Conservation (phyloP, 441 rosid species). For the Pelargonium citronellum region DNA sequence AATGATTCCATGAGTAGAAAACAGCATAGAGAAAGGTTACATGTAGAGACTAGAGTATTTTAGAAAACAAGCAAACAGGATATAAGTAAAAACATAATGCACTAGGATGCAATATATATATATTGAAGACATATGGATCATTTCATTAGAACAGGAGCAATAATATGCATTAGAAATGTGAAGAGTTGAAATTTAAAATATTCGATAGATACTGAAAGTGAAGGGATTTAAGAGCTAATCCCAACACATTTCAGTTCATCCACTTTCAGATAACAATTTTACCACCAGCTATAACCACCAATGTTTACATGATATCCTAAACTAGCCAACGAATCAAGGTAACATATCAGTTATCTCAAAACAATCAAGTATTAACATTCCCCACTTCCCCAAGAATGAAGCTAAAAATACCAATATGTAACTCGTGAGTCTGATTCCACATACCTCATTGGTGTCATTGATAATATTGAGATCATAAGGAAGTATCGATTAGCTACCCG, state of each 20-base stretch:
- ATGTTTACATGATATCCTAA: background rate
- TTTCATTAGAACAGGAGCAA: background rate
- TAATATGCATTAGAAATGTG: background rate
- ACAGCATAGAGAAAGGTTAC: background rate
- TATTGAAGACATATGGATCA: background rate
- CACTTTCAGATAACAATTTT: background rate
- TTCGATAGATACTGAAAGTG: background rate
- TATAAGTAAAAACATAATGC: background rate
- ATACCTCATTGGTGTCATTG: slow-evolving; percentile 94
- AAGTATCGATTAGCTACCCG: slow-evolving; percentile 97
- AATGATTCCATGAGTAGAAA: background rate
- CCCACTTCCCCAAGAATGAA: slow-evolving; percentile 2
- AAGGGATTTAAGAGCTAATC: background rate
- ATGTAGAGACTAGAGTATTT: background rate
- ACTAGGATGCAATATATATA: background rate
- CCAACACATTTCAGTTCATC: background rate
- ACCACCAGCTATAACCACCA: background rate
- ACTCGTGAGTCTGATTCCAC: slow-evolving; percentile 2
- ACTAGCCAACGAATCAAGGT: background rate
- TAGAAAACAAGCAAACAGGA: slow-evolving; percentile 4
- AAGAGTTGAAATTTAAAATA: background rate
- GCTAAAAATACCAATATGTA: slow-evolving; percentile 1
- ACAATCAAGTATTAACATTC: background rate
- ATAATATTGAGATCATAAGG: slow-evolving; percentile 82
- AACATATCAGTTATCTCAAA: background rate